phyloP scores from a whole-genome alignment of 2,329 filamentous ascomycete species.

The Fusarium sp. region DNA sequence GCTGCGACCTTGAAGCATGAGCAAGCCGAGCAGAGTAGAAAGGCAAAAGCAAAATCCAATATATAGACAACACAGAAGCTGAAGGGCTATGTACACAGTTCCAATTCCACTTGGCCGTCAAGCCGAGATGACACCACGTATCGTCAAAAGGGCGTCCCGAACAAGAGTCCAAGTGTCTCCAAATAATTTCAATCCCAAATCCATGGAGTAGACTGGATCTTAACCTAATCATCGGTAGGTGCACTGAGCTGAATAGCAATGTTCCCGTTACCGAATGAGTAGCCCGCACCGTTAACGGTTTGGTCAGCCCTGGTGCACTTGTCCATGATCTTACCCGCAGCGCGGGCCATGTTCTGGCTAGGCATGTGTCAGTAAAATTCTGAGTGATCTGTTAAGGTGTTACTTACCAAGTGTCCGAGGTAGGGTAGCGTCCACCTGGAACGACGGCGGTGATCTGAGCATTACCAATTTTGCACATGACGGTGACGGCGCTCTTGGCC shows the following conservation, averaged over 20 bases:
- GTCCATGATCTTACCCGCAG: conserved; percentile 3
- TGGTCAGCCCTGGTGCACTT: neutral
- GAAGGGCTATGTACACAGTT: neutral
- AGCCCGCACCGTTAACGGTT: neutral
- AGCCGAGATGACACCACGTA: neutral
- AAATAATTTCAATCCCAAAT: neutral
- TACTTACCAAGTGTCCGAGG: neutral
- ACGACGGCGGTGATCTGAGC: neutral
- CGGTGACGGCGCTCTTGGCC: neutral
- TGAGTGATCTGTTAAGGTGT: neutral
- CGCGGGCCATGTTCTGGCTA: neutral
- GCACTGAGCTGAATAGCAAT: neutral
- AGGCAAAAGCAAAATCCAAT: neutral
- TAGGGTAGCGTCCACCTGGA: neutral
- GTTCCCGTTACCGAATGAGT: neutral
- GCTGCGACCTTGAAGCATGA: neutral
- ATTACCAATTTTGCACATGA: neutral
- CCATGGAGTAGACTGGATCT: neutral
- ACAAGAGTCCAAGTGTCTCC: neutral
- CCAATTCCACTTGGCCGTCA: neutral
- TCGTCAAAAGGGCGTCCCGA: neutral
- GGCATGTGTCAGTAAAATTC: neutral
- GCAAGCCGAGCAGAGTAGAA: neutral
- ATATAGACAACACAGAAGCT: neutral
- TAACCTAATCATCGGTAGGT: neutral